These are phyloP conservation scores for Leishmania mexicana DNA, from an alignment of 208 protist genomes.

Conservation along the genomic window DNA sequence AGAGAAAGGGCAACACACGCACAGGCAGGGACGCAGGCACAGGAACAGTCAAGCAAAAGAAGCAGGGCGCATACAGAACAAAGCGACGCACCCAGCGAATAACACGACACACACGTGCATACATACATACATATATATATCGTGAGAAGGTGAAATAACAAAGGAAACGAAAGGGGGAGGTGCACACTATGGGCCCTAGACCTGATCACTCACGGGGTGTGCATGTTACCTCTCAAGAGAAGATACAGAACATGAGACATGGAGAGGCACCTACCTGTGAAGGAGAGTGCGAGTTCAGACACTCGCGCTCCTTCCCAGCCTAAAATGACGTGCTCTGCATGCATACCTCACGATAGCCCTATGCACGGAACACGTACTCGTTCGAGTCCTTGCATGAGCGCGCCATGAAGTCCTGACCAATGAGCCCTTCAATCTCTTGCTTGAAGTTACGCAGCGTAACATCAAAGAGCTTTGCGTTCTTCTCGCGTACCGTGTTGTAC, in stretches of 20 bases:
- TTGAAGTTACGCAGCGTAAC: conserved; percentile 50
- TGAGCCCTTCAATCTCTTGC: conserved; percentile 49
- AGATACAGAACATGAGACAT: neutral
- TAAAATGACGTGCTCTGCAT: neutral
- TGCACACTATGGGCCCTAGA: neutral
- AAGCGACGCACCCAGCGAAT: neutral
- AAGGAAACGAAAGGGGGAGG: neutral
- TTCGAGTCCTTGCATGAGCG: conserved; percentile 23
- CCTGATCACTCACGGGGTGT: neutral
- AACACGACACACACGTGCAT: neutral
- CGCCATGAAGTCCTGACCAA: conserved; percentile 55
- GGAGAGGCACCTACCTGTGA: neutral
- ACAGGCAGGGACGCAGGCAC: neutral
- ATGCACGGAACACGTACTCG: conserved; percentile 28
- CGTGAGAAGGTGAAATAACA: neutral
- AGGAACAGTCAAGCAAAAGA: neutral
- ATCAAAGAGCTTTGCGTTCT: conserved; percentile 31
- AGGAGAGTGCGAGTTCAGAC: neutral
- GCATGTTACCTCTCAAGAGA: neutral
- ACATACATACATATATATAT: neutral
- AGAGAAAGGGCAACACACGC: neutral
- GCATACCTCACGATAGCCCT: neutral
- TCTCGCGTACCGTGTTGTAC: conserved; percentile 33
- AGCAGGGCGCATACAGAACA: neutral
- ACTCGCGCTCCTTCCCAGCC: neutral